Base-by-base conservation (phyloP, 768 basidiomycete genomes). In the Pulveroboletus ravenelii region DNA sequence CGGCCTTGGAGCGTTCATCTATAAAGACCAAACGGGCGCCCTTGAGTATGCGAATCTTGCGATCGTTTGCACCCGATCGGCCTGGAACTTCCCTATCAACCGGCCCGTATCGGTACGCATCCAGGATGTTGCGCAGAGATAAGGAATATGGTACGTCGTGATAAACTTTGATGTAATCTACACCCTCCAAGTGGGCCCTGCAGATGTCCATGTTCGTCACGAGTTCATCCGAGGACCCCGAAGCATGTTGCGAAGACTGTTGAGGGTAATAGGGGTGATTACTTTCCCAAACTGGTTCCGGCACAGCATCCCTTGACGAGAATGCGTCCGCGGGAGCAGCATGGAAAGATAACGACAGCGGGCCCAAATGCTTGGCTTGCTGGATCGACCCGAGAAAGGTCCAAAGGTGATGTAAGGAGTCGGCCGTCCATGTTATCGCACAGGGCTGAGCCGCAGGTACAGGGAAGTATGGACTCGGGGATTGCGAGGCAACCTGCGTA, bases 81-180 rank as follows among this genome's bases (percentile, higher is more conserved):
- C 59, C 51, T 37, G 37, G 41, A 49, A 23, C 54, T 32, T 54
- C 35, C 20, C 25, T 41, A 48, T 47, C 47, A 23, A 32, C 54
- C 12, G 44, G 50, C 31, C 61, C 51, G 57, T 73, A 78, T 20
- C 59, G 59, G 75, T 82, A 84, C 13, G 73, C 70, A 59, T 82
- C 76, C 40, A 84, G 63, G 30, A 79, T 55, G 49, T 69, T 74
- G 40, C 82, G 72, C 13, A 84, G 61, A 52, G 68, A 64, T 63
- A 81, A 72, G 7, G 78, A 71, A 54, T 72, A 68, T 34, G 61
- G 53, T 29, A 74, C 72, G 54, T 82, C 80, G 57, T 82, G 81
- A 62, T 81, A 82, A 31, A 84, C 63, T 62, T 80, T 82, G 68
- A 84, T 76, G 56, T 78, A 70, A 57, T 84, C 81, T 39, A 70